Evolutionary conservation across 495 filamentous ascomycete species (phyloP).

Genomic region (Neurospora sp.): DNA sequence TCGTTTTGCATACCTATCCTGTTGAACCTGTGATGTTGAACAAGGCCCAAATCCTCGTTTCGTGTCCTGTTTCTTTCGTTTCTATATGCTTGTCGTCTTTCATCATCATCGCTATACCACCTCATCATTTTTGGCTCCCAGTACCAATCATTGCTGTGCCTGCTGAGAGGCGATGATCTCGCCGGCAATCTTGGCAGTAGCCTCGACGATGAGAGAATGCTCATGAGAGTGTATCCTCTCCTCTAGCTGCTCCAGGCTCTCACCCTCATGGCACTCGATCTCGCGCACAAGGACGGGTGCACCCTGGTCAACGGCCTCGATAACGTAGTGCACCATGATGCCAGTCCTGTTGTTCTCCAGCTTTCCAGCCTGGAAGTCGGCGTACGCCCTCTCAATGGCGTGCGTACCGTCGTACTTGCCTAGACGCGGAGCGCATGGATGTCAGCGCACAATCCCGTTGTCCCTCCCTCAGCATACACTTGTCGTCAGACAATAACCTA

Average conservation of each 20-base stretch:
- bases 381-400: conserved; percentile 70
- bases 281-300: conserved; percentile 61
- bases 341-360: conserved; percentile 63
- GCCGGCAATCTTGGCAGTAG: conserved; percentile 44
- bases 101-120: not conserved
- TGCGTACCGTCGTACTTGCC: conserved; percentile 68
- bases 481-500: conserved; percentile 1
- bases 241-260: conserved; percentile 56
- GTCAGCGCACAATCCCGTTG: not conserved
- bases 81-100: not conserved
- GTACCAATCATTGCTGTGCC: not conserved
- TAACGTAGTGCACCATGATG: conserved; percentile 90
- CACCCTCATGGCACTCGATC: conserved; percentile 58
- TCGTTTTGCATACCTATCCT: not conserved
- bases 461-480: not conserved
- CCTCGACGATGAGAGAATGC: conserved; percentile 61
- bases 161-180: conserved; percentile 19
- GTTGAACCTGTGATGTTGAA: not conserved
- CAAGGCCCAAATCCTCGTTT: not conserved
- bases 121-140: not conserved
- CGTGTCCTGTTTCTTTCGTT: not conserved
- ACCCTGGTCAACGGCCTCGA: conserved; percentile 75
- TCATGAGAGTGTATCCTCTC: conserved; percentile 60
- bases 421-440: not conserved
- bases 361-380: conserved; percentile 60